These are phyloP conservation scores for Diplodia mutila DNA, from an alignment of 2,329 filamentous ascomycete genomes.

Conservation along the genomic window DNA sequence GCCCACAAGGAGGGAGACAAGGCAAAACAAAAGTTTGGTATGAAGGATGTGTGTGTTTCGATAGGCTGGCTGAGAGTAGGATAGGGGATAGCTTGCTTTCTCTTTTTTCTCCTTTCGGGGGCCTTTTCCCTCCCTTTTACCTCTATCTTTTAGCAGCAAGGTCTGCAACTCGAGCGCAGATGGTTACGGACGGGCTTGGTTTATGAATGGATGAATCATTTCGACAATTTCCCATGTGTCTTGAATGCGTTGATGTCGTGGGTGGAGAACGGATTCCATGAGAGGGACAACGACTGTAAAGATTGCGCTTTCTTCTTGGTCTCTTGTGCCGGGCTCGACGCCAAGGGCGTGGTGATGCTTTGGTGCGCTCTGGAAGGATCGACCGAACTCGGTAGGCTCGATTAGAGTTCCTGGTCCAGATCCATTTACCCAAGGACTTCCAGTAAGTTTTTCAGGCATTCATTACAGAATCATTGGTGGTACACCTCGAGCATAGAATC, in stretches of 20 bases:
- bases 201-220: constrained; percentile 19
- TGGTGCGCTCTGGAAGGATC: too few relatives aligned
- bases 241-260: too few relatives aligned
- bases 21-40: not conserved
- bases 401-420: too few relatives aligned
- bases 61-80: constrained; percentile 1
- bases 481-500: not conserved
- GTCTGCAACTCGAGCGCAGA: not conserved
- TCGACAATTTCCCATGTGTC: not conserved
- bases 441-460: too few relatives aligned
- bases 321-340: too few relatives aligned
- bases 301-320: too few relatives aligned
- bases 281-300: too few relatives aligned
- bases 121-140: not conserved
- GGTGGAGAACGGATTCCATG: too few relatives aligned
- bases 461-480: too few relatives aligned
- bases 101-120: not conserved
- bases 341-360: too few relatives aligned
- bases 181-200: not conserved
- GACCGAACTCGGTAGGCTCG: too few relatives aligned
- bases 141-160: constrained; percentile 1
- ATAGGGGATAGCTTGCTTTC: not conserved
- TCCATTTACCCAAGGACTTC: too few relatives aligned
- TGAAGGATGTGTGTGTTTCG: not conserved
- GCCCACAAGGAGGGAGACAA: not conserved